phyloP scores from a whole-genome alignment of 192 early-diverging fungal genomes.

The Pilaira anomala region DNA sequence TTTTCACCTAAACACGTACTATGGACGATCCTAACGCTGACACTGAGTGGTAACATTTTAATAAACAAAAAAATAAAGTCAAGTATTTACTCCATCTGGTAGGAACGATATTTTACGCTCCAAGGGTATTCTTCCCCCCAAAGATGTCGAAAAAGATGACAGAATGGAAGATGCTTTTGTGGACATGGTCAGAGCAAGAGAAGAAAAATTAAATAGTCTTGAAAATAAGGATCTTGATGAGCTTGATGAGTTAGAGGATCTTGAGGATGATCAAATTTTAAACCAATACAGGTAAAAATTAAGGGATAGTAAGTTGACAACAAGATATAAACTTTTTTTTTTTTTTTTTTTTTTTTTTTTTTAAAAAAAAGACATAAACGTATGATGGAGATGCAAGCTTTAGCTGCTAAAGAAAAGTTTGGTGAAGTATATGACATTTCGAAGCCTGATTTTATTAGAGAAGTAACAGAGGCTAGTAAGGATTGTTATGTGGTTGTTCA shows the following conservation, averaged over 20 bases:
- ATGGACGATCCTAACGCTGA: slow-evolving; percentile 44
- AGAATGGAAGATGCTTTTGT: slow-evolving; percentile 72
- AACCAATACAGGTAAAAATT: slow-evolving; percentile 62
- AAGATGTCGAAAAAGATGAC: slow-evolving; percentile 69
- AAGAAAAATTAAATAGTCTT: slow-evolving; percentile 57
- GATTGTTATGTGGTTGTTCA: slow-evolving; percentile 60
- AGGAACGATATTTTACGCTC: slow-evolving; percentile 94
- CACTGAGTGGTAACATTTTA: slow-evolving; percentile 34
- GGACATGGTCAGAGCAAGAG: slow-evolving; percentile 55
- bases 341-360: not conserved
- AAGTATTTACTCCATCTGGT: not conserved
- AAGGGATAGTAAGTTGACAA: not conserved
- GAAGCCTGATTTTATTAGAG: slow-evolving; percentile 85
- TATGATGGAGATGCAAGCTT: slow-evolving; percentile 80
- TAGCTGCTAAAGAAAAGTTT: slow-evolving; percentile 71
- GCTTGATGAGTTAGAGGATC: slow-evolving; percentile 91
- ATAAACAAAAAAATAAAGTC: not conserved
- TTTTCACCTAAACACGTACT: no score
- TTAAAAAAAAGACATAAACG: slow-evolving; percentile 59
- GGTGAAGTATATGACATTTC: slow-evolving; percentile 85
- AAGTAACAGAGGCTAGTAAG: slow-evolving; percentile 90
- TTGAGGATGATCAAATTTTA: slow-evolving; percentile 85
- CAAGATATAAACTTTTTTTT: slow-evolving; percentile 6
- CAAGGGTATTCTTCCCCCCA: slow-evolving; percentile 85
- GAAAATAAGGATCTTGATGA: slow-evolving; percentile 73